These are phyloP conservation scores for Aspergillus sp. DNA, from an alignment of 2,329 filamentous ascomycete genomes.

Conservation along the genomic window DNA sequence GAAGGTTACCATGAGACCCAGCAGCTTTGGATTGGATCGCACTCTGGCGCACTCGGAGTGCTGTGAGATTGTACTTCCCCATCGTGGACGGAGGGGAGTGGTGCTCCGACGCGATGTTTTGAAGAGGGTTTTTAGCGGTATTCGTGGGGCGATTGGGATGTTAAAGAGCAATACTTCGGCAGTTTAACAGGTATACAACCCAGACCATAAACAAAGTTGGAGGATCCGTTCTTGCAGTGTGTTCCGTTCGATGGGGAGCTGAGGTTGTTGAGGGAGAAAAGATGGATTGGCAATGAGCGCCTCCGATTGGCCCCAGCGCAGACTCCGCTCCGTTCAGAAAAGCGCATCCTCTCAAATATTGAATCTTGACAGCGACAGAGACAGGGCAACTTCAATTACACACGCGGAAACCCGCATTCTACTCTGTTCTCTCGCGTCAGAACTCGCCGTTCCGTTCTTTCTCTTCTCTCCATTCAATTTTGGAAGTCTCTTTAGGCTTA, in stretches of 20 bases:
- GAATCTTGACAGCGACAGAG: slow-evolving; percentile 1
- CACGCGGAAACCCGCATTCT: slow-evolving; percentile 12
- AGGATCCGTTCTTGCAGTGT: background rate
- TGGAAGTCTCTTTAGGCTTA: slow-evolving; percentile 20
- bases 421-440: background rate
- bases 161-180: background rate
- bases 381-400: slow-evolving; percentile 15
- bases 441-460: background rate
- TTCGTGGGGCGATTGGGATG: background rate
- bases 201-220: background rate
- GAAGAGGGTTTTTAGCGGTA: background rate
- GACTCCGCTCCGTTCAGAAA: slow-evolving; percentile 30
- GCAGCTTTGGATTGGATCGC: slow-evolving; percentile 39
- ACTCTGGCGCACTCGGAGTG: slow-evolving; percentile 46
- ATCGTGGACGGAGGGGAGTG: slow-evolving; percentile 28
- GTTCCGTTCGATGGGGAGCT: background rate
- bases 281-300: slow-evolving; percentile 33
- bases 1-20: slow-evolving; percentile 36
- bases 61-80: slow-evolving; percentile 49
- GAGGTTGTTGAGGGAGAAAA: slow-evolving; percentile 29
- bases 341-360: slow-evolving; percentile 19
- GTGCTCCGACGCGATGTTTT: background rate
- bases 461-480: background rate
- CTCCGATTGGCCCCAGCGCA: slow-evolving; percentile 38
- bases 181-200: background rate